Evolutionary conservation across 495 filamentous ascomycete species (phyloP), one percentile per base, ranked within the genome.

Genomic region (Penicillium silybi): DNA sequence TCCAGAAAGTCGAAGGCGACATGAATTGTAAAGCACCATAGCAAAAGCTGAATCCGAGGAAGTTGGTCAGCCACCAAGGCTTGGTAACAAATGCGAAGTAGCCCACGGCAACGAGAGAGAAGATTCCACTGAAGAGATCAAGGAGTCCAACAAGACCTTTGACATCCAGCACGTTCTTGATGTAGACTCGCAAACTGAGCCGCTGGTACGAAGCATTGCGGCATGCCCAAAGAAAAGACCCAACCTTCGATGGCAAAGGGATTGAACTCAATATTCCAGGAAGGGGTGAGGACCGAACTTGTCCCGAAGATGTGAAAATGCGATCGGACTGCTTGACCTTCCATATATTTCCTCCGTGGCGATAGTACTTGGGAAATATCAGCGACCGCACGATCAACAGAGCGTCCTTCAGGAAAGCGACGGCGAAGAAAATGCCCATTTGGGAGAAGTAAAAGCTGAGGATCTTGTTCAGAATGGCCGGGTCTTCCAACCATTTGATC

Each of bases 1-100:
- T 96, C 50, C 76, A 73, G 62, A 96, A 96, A 0, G 88, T 95
- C 0, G 91, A 93, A 0, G 93, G 95, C 2, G 92, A 96, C 74
- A 98, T 81, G 52, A 96, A 69, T 48, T 90, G 80, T 35, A 98
- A 72, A 16, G 88, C 78, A 15, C 79, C 79, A 62, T 98, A 98
- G 61, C 85, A 88, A 69, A 96, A 89, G 17, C 82, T 85, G 60
- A 92, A 86, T 5, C 89, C 91, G 60, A 96, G 78, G 37, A 96
- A 73, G 62, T 98, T 97, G 22, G 89, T 93, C 44, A 96, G 65
- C 61, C 80, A 86, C 88, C 88, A 88, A 35, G 83, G 79, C 58
- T 87, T 92, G 2, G 70, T 72, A 9, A 86, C 77, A 23, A 85
- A 71, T 55, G 90, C 85, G 67, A 92, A 96, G 52, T 83, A 80